phyloP scores from a whole-genome alignment of 352 stramenopile genomes.

The Phytophthora tubulina region DNA sequence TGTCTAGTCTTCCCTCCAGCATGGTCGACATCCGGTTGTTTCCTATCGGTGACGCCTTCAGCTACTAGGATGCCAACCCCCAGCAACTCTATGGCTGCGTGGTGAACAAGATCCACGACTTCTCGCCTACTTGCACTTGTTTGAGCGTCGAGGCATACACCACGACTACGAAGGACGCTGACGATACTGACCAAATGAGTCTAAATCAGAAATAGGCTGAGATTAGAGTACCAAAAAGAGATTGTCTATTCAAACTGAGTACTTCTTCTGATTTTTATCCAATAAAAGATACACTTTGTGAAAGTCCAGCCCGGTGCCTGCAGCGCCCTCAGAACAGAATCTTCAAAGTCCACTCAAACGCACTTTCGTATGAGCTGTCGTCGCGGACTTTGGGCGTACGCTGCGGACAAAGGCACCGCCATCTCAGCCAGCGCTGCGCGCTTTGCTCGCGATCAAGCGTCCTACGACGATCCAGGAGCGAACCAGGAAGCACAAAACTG shows the following conservation, averaged over 20 bases:
- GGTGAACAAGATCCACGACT: conserved; percentile 31
- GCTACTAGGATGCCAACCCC: conserved; percentile 40
- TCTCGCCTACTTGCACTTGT: conserved; percentile 60
- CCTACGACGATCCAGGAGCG: not conserved
- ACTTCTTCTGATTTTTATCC: no score
- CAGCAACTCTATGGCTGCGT: conserved; percentile 51
- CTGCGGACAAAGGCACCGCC: not conserved
- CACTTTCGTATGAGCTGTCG: conserved; percentile 15
- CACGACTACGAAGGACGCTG: no score
- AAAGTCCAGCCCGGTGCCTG: no score
- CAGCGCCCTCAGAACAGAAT: no score
- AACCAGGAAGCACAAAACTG: conserved; percentile 6
- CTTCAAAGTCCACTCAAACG: no score
- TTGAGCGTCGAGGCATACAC: conserved; percentile 55
- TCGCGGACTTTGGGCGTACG: conserved; percentile 2
- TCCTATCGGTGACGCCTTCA: conserved; percentile 45
- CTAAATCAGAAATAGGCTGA: no score
- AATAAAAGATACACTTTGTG: no score
- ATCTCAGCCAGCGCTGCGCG: not conserved
- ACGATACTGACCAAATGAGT: no score
- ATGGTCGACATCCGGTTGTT: conserved; percentile 19
- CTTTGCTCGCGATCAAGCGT: not conserved
- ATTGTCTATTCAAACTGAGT: no score
- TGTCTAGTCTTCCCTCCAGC: conserved; percentile 24
- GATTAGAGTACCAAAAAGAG: no score